Percentiles rank a stretch among this genome's conserved stretches.
Conservation (phyloP, 495 filamentous ascomycete genomes). For the Massariosphaeria phaeospora region DNA sequence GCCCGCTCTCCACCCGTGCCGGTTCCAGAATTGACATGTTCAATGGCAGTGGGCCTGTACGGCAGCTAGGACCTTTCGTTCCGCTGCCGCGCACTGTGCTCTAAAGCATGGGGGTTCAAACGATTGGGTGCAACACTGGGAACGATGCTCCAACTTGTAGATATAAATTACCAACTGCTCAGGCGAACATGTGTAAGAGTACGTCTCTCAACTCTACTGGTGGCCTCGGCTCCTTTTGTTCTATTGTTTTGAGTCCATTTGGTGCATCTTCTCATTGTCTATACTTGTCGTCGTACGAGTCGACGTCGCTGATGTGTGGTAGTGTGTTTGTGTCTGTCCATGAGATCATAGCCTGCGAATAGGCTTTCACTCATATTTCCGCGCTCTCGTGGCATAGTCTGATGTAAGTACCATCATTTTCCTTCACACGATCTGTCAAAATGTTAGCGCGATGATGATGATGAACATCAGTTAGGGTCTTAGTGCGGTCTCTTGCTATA, state of each 20-base stretch:
- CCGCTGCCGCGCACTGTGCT: not conserved
- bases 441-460: slow-evolving; percentile 9
- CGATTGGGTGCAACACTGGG: not conserved
- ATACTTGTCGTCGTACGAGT: slow-evolving; percentile 22
- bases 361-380: slow-evolving; percentile 4
- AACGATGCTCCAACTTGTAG: slow-evolving; percentile 1
- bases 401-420: not conserved
- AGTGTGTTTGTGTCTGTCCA: slow-evolving; percentile 26
- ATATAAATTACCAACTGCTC: slow-evolving; percentile 5
- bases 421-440: not conserved
- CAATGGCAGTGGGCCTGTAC: slow-evolving; percentile 4
- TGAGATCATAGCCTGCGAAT: slow-evolving; percentile 14
- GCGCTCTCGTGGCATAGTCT: slow-evolving; percentile 17
- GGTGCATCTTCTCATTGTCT: slow-evolving; percentile 2
- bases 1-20: not conserved
- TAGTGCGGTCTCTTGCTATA: slow-evolving; percentile 12
- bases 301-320: slow-evolving; percentile 7
- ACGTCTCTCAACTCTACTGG: not conserved
- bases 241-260: slow-evolving; percentile 1
- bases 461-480: not conserved
- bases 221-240: not conserved
- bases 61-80: not conserved
- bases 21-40: slow-evolving; percentile 9
- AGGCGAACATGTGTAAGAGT: not conserved
- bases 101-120: slow-evolving; percentile 9